Evolutionary conservation across 176 grass and related monocot genomes (phyloP), one percentile per base, ranked within the genome.

Genomic region (Cocos nucifera): DNA sequence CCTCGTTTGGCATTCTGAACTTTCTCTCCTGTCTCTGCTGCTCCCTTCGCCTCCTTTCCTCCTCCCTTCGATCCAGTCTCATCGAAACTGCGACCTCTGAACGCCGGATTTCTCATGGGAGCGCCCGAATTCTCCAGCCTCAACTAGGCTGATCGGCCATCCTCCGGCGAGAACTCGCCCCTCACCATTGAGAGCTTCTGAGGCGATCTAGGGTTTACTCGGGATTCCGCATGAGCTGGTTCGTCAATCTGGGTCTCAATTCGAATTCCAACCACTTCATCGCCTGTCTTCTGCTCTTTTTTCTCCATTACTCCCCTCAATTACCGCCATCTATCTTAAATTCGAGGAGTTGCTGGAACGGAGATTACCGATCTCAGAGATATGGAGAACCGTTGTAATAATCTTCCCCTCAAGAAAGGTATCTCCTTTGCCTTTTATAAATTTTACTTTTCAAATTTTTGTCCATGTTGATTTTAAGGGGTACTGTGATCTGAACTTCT

Each of bases 231-330:
- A 98, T 98, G 93, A 98, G 82, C 84, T 92, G 84, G 86, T 98
- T 92, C 64, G 93, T 92, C 64, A 98, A 98, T 69, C 73, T 89
- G 82, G 93, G 93, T 73, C 76, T 92, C 19, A 98, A 86, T 56
- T 98, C 84, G 51, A 98, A 98, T 73, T 92, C 93, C 73, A 92
- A 88, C 63, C 84, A 98, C 82, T 98, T 89, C 88, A 72, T 88
- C 53, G 83, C 81, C 69, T 92, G 93, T 75, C 77, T 98, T 69
- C 77, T 98, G 78, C 75, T 92, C 62, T 98, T 92, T 80, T 51
- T 98, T 51, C 81, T 92, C 70, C 93, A 98, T 92, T 98, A 87
- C 79, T 98, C 93, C 0, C 93, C 84, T 4, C 94, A 98, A 76
- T 76, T 80, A 19, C 75, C 76, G 22, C 63, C 67, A 2, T 23